phyloP scores from a whole-genome alignment of 2,329 filamentous ascomycete species.

The Calonectria multiphialidica region DNA sequence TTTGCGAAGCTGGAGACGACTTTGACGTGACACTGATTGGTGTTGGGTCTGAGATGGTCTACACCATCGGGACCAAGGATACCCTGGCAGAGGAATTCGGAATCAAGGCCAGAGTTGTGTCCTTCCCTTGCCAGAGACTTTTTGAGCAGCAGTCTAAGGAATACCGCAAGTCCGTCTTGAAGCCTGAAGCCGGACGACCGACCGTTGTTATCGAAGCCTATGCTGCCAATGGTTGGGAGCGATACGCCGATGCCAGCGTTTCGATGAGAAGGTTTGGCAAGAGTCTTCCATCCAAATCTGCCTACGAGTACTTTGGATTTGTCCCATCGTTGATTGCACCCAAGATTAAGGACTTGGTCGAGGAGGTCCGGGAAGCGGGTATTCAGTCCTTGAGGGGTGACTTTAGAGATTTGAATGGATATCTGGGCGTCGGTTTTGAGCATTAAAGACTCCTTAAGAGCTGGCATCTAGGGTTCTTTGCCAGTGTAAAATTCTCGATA shows the following conservation, averaged over 20 bases:
- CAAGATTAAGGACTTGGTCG: neutral
- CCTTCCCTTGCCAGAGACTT: neutral
- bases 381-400: neutral
- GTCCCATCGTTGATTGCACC: neutral
- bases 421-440: neutral
- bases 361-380: neutral
- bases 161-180: neutral
- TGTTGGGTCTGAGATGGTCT: slow-evolving; percentile 51
- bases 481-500: too few relatives aligned
- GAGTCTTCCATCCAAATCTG: neutral
- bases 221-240: neutral
- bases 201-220: neutral
- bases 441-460: neutral
- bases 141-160: neutral
- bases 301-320: neutral
- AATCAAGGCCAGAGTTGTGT: neutral
- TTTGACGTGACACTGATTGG: slow-evolving; percentile 59
- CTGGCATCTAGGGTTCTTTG: too few relatives aligned
- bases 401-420: neutral
- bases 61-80: slow-evolving; percentile 30
- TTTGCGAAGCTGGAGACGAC: slow-evolving; percentile 54
- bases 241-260: neutral
- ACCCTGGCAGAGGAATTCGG: neutral
- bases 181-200: neutral
- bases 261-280: neutral